Conservation (phyloP, 163 green algal genomes). For the Scenedesmus sp. region DNA sequence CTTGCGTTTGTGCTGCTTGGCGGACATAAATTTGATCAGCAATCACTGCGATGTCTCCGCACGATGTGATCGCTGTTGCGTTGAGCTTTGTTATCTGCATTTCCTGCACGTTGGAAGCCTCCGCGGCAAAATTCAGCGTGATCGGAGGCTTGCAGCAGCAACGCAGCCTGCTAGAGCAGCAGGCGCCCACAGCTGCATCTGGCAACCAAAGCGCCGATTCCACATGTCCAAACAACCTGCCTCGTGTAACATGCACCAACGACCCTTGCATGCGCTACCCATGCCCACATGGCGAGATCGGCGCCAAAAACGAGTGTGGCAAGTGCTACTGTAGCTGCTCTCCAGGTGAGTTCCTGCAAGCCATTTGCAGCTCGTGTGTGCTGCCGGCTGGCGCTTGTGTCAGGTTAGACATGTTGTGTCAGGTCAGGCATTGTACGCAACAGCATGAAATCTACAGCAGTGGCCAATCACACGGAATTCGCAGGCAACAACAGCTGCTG, state of each 20-base stretch:
- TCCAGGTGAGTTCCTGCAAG: neutral
- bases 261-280: conserved; percentile 7
- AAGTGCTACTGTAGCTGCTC: conserved; percentile 7
- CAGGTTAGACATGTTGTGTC: too few relatives aligned
- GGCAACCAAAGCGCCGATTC: neutral
- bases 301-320: neutral
- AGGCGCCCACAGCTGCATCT: neutral
- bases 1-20: neutral
- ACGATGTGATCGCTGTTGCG: neutral
- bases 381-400: neutral
- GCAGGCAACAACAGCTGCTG: neutral
- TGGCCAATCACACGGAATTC: neutral
- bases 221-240: neutral
- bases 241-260: neutral
- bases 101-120: neutral
- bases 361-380: neutral
- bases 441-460: too few relatives aligned
- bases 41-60: neutral
- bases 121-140: neutral
- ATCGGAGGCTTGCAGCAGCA: neutral
- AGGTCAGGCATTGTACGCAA: too few relatives aligned
- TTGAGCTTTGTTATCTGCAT: neutral
- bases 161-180: neutral
- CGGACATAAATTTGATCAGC: neutral
- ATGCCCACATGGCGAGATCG: neutral